These are phyloP conservation scores for Cenococcum geophilum DNA, from an alignment of 495 filamentous ascomycete genomes.

Conservation along the genomic window DNA sequence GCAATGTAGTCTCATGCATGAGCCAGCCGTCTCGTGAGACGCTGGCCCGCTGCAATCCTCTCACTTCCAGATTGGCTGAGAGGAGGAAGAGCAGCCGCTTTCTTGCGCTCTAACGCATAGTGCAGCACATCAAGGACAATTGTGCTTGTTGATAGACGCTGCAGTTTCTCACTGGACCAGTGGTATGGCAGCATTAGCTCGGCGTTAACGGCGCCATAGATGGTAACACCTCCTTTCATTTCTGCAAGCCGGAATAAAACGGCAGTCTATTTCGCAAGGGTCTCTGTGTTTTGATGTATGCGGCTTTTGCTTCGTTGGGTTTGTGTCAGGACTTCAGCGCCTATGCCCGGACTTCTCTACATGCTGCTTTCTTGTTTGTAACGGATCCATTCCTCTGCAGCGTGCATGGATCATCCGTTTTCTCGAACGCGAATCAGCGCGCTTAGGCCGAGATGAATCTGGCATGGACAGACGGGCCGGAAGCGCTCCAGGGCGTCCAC, in stretches of 20 bases:
- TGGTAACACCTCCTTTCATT: background rate
- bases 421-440: background rate
- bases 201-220: background rate
- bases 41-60: background rate
- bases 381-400: background rate
- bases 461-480: background rate
- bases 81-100: background rate
- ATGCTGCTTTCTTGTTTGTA: background rate
- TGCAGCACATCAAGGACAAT: background rate
- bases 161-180: background rate
- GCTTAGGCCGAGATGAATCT: background rate
- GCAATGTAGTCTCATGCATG: background rate
- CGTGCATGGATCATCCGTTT: background rate
- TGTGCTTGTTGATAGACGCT: background rate
- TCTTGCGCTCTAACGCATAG: background rate
- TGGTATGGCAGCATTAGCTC: background rate
- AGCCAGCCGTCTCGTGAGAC: background rate
- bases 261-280: background rate
- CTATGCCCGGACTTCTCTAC: background rate
- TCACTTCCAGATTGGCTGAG: background rate
- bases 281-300: background rate
- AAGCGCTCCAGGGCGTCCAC: background rate
- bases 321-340: background rate
- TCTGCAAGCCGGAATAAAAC: background rate
- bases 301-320: background rate